Conservation (phyloP, 1,139 yeast genomes). For the Hanseniaspora sp. region DNA sequence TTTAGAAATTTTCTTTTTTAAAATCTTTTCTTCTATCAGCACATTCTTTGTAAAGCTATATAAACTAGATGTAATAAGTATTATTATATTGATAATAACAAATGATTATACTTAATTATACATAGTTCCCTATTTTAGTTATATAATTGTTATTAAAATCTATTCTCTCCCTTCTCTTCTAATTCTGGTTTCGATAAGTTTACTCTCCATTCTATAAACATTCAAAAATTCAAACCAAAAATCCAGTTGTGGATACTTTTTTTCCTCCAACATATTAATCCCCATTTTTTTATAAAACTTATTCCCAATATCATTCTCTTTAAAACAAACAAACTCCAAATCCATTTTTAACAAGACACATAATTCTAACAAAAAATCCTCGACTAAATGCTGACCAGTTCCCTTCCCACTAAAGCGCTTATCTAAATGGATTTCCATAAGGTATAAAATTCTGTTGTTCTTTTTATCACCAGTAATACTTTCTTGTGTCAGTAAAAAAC, state of each 20-base stretch:
- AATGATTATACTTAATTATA: too few species aligned
- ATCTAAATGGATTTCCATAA: constrained; percentile 10
- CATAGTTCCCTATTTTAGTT: too few species aligned
- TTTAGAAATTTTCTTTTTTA: background rate
- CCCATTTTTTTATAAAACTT: constrained; percentile 2
- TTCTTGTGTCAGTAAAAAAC: constrained; percentile 1
- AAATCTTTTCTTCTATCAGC: too few species aligned
- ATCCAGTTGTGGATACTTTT: background rate
- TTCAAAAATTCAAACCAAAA: constrained; percentile 1
- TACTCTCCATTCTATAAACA: background rate
- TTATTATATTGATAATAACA: too few species aligned
- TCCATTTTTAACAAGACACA: background rate
- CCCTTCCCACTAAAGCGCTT: background rate
- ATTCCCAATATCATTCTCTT: constrained; percentile 10
- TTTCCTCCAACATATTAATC: background rate
- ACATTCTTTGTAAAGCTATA: too few species aligned
- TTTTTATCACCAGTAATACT: background rate
- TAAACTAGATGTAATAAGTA: too few species aligned
- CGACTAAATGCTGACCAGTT: background rate
- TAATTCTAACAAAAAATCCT: background rate
- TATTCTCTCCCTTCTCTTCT: too few species aligned
- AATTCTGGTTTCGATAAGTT: background rate
- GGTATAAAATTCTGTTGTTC: background rate
- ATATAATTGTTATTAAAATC: too few species aligned
- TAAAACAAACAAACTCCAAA: constrained; percentile 13